A percentile compares a stretch with the other conserved stretches of the same genome.
Conservation (phyloP, 345 rosid species). For the Noccaea bulbosa region DNA sequence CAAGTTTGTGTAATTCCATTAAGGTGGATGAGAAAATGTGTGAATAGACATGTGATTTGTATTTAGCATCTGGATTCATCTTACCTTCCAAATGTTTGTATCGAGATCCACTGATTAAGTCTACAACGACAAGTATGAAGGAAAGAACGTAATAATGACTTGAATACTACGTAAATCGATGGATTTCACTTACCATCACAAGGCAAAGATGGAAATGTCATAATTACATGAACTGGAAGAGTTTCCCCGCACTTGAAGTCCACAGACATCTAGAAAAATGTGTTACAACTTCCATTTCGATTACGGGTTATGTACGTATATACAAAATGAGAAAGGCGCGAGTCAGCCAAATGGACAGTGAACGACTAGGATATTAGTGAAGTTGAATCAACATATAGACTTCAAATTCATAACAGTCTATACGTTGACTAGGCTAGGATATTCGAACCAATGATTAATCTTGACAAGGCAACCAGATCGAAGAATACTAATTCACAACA, state of each 20-base stretch:
- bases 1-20: not conserved
- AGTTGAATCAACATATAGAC: slow-evolving; percentile 9
- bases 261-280: slow-evolving; percentile 75
- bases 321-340: no score
- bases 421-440: no score
- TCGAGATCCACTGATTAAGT: slow-evolving; percentile 80
- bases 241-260: slow-evolving; percentile 96
- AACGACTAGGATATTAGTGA: slow-evolving; percentile 16
- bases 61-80: slow-evolving; percentile 26
- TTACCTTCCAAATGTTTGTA: slow-evolving; percentile 97
- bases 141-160: not conserved
- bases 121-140: not conserved
- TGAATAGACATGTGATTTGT: slow-evolving; percentile 20
- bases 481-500: no score
- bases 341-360: not conserved
- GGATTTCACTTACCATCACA: slow-evolving; percentile 70
- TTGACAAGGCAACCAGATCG: no score
- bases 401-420: slow-evolving; percentile 4
- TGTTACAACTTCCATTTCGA: not conserved
- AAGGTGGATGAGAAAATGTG: slow-evolving; percentile 9
- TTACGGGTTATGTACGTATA: not conserved
- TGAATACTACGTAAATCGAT: slow-evolving; percentile 14
- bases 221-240: slow-evolving; percentile 85
- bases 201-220: slow-evolving; percentile 90
- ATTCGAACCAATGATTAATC: not conserved